Evolutionary conservation across 306 rosid genomes (phyloP).

Genomic region (Glycyrrhiza uralensis): DNA sequence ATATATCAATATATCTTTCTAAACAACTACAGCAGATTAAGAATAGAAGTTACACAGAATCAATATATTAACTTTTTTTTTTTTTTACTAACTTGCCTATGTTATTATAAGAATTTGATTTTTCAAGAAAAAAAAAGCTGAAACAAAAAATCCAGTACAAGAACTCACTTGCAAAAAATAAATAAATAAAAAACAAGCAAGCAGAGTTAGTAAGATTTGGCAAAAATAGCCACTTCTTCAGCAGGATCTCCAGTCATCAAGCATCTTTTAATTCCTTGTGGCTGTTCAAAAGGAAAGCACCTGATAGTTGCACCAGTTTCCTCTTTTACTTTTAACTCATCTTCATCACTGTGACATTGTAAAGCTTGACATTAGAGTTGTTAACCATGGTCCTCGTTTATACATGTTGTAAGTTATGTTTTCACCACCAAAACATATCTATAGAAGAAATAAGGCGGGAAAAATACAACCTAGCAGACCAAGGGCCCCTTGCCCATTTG

Average conservation of each 20-base stretch:
- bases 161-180: not conserved
- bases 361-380: constrained; percentile 27
- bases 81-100: constrained; percentile 6
- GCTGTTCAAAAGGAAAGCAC: constrained; percentile 91
- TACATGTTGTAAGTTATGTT: not conserved
- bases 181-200: not conserved
- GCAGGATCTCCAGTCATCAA: constrained; percentile 85
- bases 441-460: not conserved
- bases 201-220: constrained; percentile 69
- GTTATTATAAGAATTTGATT: constrained; percentile 6
- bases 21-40: not conserved
- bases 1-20: not conserved
- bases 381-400: constrained; percentile 19
- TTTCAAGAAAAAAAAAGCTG: not conserved
- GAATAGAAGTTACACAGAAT: constrained; percentile 3
- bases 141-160: not conserved
- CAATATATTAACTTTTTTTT: constrained; percentile 11
- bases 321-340: constrained; percentile 85
- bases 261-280: constrained; percentile 65
- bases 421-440: not conserved
- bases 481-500: constrained; percentile 99
- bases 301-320: constrained; percentile 97
- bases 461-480: constrained; percentile 87
- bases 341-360: constrained; percentile 57
- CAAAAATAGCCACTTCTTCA: constrained; percentile 88